phyloP scores from a whole-genome alignment of 1,139 yeast species.

The Citeromyces siamensis region DNA sequence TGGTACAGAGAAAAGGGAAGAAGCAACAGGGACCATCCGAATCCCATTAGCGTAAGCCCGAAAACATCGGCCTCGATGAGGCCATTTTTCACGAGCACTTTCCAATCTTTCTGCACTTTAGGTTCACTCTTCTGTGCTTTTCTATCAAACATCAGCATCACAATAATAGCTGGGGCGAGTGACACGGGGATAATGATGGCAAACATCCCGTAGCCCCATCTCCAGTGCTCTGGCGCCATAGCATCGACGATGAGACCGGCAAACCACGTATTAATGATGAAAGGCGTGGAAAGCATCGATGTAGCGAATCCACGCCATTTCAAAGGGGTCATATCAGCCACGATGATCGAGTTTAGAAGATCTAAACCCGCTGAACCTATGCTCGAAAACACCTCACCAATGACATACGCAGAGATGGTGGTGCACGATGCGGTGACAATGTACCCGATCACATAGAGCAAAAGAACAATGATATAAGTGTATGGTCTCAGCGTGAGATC shows the following conservation, averaged over 20 bases:
- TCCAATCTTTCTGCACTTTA: background rate
- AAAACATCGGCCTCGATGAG: background rate
- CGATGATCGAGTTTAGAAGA: background rate
- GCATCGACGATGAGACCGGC: conserved; percentile 1
- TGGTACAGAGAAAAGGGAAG: too few species aligned
- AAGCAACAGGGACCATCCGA: background rate
- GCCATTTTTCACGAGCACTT: background rate
- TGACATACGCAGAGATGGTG: background rate
- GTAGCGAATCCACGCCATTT: background rate
- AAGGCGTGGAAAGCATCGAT: background rate
- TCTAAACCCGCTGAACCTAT: background rate
- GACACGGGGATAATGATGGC: conserved; percentile 21
- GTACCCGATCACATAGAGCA: background rate
- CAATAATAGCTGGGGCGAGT: conserved; percentile 16
- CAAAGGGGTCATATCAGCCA: conserved; percentile 2
- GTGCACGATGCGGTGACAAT: background rate
- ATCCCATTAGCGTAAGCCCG: background rate
- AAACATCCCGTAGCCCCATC: conserved; percentile 24
- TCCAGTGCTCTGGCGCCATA: conserved; percentile 13
- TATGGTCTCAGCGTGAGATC: background rate
- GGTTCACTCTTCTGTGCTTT: conserved; percentile 17
- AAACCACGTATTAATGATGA: background rate
- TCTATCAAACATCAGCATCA: conserved; percentile 16
- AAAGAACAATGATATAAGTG: background rate
- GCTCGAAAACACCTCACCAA: background rate